phyloP scores from a whole-genome alignment of 176 grass and related monocot species.

The Phyllostachys edulis region DNA sequence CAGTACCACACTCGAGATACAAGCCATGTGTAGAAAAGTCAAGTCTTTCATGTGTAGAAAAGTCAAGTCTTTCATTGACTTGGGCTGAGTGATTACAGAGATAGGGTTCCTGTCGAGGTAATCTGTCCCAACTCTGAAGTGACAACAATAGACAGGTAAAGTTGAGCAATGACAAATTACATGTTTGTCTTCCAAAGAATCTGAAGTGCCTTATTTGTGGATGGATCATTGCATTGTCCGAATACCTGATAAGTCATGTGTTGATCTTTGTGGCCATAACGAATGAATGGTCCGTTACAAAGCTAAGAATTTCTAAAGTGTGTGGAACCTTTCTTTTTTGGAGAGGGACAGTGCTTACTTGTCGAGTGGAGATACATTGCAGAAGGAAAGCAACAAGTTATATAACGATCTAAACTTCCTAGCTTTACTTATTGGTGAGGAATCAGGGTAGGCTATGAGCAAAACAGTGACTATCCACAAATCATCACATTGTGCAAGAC shows the following conservation, averaged over 20 bases:
- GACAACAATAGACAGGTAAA: background rate
- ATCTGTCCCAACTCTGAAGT: conserved; percentile 13
- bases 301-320: background rate
- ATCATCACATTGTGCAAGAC: background rate
- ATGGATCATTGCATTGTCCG: background rate
- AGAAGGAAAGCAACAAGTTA: background rate
- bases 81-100: background rate
- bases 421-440: background rate
- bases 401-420: background rate
- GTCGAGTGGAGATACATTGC: conserved; percentile 2
- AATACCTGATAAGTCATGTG: background rate
- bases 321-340: background rate
- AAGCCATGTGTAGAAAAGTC: background rate
- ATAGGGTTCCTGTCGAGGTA: background rate
- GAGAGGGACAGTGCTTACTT: background rate
- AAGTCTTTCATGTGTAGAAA: background rate
- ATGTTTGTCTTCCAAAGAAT: background rate
- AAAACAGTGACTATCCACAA: conserved; percentile 9
- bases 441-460: background rate
- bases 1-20: background rate
- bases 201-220: background rate
- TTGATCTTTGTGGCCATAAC: background rate
- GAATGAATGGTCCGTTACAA: background rate
- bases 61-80: conserved; percentile 1
- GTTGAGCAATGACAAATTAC: background rate